A percentile compares a stretch with the other conserved stretches of the same genome.
These are phyloP conservation scores for Piedraia hortae DNA, from an alignment of 2,329 filamentous ascomycete species.

Conservation along the genomic window DNA sequence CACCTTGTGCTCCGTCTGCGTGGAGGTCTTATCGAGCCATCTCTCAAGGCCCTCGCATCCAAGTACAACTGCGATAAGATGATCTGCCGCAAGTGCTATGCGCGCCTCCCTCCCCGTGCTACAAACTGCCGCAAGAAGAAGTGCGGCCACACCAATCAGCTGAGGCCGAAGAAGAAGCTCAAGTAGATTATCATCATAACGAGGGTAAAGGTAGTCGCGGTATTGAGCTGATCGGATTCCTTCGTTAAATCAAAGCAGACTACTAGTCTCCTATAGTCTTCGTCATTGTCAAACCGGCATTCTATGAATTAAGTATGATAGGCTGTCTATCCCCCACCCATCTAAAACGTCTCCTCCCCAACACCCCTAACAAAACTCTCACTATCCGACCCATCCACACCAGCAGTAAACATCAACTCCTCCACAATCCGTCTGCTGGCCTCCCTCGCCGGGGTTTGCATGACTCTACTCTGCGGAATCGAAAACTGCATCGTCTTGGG, in stretches of 20 bases:
- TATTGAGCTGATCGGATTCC: not conserved
- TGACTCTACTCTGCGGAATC: conserved; percentile 43
- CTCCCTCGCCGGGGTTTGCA: conserved; percentile 62
- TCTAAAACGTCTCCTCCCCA: too few species aligned
- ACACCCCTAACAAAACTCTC: too few species aligned
- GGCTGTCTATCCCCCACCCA: too few species aligned
- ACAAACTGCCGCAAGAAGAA: conserved; percentile 99
- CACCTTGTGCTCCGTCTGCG: conserved; percentile 96
- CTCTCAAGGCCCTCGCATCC: conserved; percentile 88
- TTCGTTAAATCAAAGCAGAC: not conserved
- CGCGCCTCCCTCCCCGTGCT: conserved; percentile 82
- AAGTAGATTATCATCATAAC: conserved; percentile 31
- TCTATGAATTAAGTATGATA: too few species aligned
- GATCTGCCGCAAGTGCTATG: conserved; percentile 99
- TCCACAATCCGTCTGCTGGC: conserved; percentile 60
- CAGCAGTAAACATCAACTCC: conserved; percentile 50
- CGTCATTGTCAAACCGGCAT: too few species aligned
- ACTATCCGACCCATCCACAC: conserved; percentile 29
- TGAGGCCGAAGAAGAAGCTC: conserved; percentile 99
- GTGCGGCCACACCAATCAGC: conserved; percentile 99
- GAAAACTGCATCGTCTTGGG: conserved; percentile 84
- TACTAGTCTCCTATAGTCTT: not conserved
- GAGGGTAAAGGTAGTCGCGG: not conserved
- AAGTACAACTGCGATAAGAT: conserved; percentile 99
- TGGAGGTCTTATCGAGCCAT: conserved; percentile 98